Conservation (phyloP, 2,329 filamentous ascomycete genomes). For the Periconia sp. region DNA sequence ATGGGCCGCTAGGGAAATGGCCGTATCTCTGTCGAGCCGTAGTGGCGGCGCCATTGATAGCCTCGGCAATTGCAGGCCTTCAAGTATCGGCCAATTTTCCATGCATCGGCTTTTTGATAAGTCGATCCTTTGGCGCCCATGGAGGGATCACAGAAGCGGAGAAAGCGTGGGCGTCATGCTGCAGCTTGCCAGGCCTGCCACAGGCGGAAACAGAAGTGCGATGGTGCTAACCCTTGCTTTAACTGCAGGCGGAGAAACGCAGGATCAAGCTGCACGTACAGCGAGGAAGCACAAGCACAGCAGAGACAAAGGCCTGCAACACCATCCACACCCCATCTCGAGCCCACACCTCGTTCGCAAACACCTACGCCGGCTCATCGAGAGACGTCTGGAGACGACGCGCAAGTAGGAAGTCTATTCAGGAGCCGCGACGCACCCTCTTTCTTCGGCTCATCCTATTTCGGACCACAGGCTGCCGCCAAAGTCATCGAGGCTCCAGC, state of each 20-base stretch:
- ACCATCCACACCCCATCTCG: background rate
- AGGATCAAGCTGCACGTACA: constrained; percentile 16
- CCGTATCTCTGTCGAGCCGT: no score
- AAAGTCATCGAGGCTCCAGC: constrained; percentile 25
- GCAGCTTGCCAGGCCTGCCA: constrained; percentile 21
- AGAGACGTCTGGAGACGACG: no score
- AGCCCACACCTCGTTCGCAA: no score
- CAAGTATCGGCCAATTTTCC: no score
- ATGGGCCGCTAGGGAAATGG: no score
- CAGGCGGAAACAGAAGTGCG: constrained; percentile 26
- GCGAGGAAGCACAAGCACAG: constrained; percentile 19
- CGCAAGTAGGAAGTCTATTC: constrained; percentile 24
- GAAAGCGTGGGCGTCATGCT: constrained; percentile 23
- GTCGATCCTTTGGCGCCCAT: no score
- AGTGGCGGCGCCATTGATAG: no score
- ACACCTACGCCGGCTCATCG: no score
- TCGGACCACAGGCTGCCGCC: constrained; percentile 25
- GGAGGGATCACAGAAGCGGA: no score
- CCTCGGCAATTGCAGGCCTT: no score
- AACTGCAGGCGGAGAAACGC: constrained; percentile 21
- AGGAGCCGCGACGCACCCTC: constrained; percentile 22
- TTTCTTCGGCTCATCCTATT: constrained; percentile 26
- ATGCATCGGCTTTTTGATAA: no score
- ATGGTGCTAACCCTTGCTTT: constrained; percentile 23
- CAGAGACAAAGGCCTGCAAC: background rate